Base-by-base conservation (phyloP, 768 basidiomycete genomes). In the Mycena olivaceomarginata region DNA sequence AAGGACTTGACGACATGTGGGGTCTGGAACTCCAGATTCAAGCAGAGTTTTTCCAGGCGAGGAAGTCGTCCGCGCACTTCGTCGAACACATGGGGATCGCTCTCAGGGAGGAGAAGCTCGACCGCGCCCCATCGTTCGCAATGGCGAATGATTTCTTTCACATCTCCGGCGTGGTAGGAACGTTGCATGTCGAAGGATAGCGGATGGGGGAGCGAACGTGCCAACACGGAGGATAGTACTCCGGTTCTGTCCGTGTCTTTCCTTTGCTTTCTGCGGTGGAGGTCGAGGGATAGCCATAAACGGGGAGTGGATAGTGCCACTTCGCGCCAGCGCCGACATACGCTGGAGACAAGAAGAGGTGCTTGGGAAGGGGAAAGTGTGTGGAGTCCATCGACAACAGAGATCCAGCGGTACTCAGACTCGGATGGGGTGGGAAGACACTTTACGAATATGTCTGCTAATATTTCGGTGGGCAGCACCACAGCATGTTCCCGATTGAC, bases 61-160 rank as follows among this genome's bases (percentile, higher is more conserved):
- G 41, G 64, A 2, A 66, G 63, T 31, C 63, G 63, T 13, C 71
- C 62, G 18, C 53, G 71, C 11, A 72, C 63, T 18, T 65, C 22
- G 15, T 65, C 40, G 51, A 65, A 65, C 15, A 64, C 22, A 10
- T 11, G 39, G 45, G 59, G 45, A 40, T 65, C 7, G 11, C 11
- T 5, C 2, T 53, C 25, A 20, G 40, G 40, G 18, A 72, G 9
- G 16, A 41, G 2, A 56, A 72, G 12, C 11, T 66, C 71, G 18
- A 66, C 71, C n/a, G 18, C 51, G 39, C n/a, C 16, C 71, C 71
- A 72, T 43, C 64, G 63, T 20, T 72, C 71, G 41, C 63, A 65
- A 15, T 72, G 63, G 22, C 64, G 43, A 43, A 41, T 72, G 63
- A 72, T 31, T 43, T 72, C 46, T 18, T 66, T 31, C 41, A 43